phyloP scores from a whole-genome alignment of 352 stramenopile species.

The Peronospora farinosa region DNA sequence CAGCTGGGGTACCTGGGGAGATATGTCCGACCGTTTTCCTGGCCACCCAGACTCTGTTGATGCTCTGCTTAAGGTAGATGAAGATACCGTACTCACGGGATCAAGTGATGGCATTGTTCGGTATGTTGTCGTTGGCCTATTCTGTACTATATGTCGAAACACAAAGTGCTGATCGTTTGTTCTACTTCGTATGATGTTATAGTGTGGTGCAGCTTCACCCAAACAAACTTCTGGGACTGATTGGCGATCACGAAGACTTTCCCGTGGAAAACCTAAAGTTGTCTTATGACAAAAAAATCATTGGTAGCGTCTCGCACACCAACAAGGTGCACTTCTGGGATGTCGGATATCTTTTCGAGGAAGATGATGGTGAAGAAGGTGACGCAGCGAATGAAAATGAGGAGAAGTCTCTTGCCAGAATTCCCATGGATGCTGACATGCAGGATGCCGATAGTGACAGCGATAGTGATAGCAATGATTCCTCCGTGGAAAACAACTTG shows the following conservation, averaged over 20 bases:
- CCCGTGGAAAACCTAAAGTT: constrained; percentile 90
- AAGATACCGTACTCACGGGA: constrained; percentile 94
- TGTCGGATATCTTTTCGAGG: constrained; percentile 88
- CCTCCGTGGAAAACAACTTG: constrained; percentile 32
- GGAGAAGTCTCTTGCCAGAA: constrained; percentile 30
- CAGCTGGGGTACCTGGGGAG: constrained; percentile 92
- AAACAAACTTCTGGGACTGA: constrained; percentile 94
- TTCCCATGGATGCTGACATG: constrained; percentile 63
- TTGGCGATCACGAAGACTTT: constrained; percentile 94
- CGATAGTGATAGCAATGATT: constrained; percentile 65
- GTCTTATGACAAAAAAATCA: constrained; percentile 82
- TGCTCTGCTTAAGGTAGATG: constrained; percentile 92
- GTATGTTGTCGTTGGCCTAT: constrained; percentile 26
- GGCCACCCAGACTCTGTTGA: constrained; percentile 93
- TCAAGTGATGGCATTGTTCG: constrained; percentile 94
- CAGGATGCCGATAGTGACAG: constrained; percentile 81
- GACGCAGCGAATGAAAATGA: constrained; percentile 58
- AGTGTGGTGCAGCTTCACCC: constrained; percentile 92
- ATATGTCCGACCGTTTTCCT: constrained; percentile 94
- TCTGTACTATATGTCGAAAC: neutral
- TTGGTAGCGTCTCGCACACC: constrained; percentile 91
- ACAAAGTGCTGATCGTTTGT: neutral
- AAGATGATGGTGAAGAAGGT: constrained; percentile 73
- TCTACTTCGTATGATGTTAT: neutral
- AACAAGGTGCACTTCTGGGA: constrained; percentile 95